These are phyloP conservation scores for Adiantum capillusveneris DNA, from an alignment of 75 land plant genomes.

Conservation along the genomic window DNA sequence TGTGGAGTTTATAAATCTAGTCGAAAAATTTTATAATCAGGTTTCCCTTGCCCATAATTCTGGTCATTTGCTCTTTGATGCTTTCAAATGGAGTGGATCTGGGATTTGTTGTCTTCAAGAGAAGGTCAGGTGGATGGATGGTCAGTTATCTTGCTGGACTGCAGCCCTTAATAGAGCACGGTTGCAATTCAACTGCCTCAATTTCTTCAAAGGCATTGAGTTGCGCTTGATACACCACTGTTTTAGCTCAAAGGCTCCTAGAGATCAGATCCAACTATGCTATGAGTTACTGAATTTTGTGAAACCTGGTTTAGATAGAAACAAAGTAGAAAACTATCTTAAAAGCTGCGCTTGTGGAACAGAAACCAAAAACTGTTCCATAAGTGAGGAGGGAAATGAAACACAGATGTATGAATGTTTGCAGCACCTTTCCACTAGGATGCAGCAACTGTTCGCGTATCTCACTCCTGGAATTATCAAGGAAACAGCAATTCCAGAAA, in stretches of 20 bases:
- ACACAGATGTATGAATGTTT: neutral
- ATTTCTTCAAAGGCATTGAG: conserved; percentile 17
- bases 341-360: neutral
- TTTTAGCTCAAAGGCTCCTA: neutral
- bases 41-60: conserved; percentile 3
- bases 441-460: neutral
- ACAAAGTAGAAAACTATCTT: neutral
- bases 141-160: conserved; percentile 9
- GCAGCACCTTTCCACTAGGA: neutral
- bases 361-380: neutral
- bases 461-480: neutral
- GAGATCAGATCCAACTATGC: conserved; percentile 7
- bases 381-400: neutral
- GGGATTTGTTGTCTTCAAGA: conserved; percentile 14
- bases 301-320: neutral
- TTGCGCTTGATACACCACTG: conserved; percentile 11
- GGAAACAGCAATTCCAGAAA: neutral
- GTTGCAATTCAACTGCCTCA: conserved; percentile 6
- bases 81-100: conserved; percentile 1
- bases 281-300: conserved; percentile 15
- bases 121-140: neutral
- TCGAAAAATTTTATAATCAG: conserved; percentile 9
- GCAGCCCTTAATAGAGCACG: conserved; percentile 18
- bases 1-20: conserved; percentile 13
- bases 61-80: conserved; percentile 12